Conservation (phyloP, 768 basidiomycete genomes). For the Lactarius psammicola region DNA sequence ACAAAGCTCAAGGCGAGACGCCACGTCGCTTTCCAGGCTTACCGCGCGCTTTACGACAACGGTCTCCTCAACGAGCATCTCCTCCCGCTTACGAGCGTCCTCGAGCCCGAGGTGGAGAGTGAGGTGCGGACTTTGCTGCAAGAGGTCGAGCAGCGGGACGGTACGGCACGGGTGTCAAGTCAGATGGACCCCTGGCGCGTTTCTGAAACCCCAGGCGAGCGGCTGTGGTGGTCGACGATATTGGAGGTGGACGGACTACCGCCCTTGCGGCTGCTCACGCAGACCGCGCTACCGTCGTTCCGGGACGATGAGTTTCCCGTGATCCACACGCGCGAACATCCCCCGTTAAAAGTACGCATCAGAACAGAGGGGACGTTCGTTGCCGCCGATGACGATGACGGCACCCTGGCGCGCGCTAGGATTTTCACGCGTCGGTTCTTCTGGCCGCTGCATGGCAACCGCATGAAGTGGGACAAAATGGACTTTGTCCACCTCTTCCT, state of each 20-base stretch:
- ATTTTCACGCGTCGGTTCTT: conserved; percentile 60
- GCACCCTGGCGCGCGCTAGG: conserved; percentile 42
- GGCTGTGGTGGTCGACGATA: conserved; percentile 52
- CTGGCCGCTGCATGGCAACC: conserved; percentile 52
- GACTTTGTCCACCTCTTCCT: conserved; percentile 67
- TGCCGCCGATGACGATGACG: conserved; percentile 33
- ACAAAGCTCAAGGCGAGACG: conserved; percentile 64
- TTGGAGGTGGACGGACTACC: conserved; percentile 51
- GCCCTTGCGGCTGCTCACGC: conserved; percentile 50
- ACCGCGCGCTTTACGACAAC: conserved; percentile 54
- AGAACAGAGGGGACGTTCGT: conserved; percentile 16
- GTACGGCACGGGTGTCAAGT: conserved; percentile 52
- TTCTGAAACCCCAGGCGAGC: conserved; percentile 27
- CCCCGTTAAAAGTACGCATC: conserved; percentile 21
- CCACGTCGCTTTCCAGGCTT: conserved; percentile 70
- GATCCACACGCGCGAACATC: conserved; percentile 47
- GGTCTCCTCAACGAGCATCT: conserved; percentile 67
- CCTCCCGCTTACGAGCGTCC: conserved; percentile 58
- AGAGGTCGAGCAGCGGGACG: conserved; percentile 61
- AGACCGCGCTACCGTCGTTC: conserved; percentile 34
- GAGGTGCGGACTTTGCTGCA: conserved; percentile 61
- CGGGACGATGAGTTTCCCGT: conserved; percentile 27
- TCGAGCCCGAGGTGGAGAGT: conserved; percentile 53
- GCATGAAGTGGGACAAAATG: conserved; percentile 60
- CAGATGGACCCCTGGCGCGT: conserved; percentile 67